Evolutionary conservation across 768 basidiomycete genomes (phyloP), one percentile per base, ranked within the genome.

Genomic region (Boletus vermiculosoides): DNA sequence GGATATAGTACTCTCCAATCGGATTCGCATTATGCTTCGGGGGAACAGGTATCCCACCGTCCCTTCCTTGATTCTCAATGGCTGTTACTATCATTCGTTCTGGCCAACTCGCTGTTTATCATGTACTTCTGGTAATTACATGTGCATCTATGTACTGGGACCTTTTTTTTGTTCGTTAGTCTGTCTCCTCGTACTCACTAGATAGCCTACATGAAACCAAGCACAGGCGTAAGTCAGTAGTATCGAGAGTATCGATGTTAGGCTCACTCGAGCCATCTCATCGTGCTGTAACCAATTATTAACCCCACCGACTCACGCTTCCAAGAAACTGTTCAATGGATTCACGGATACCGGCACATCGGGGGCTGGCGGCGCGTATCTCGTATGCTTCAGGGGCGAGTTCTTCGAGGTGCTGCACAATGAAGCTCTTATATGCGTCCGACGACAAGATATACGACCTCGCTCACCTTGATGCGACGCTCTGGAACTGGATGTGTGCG

Each of bases 401-500:
- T 52, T 78, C 75, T 54, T 84, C 73, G 13, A 90, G 73, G 58
- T 75, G 69, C 85, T 85, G 58, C 31, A 25, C 28, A 23, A 52
- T 5, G 18, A 28, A 20, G 39, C 22, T 53, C 23, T 44, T 28
- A 54, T 18, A 12, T 20, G 16, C n/a, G 23, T 16, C 44, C 22
- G 15, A 15, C 33, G 16, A 16, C 40, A 16, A 28, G 44, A 15
- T 5, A 49, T 16, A 13, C 18, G 34, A 22, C 22, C 9, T 58
- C 15, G 60, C 82, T 56, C 60, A 90, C 92, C 77, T 86, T 78
- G 56, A 92, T 83, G 22, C 94, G 83, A 65, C 79, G 85, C 40
- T 79, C 75, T 23, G 87, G 85, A 6, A 85, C 78, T 0, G 95
- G 95, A 71, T 98, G 95, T 0, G 95, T 97, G 28, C 76, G 77